Conservation (phyloP, 2,329 filamentous ascomycete genomes). For the Exophiala calicioides region DNA sequence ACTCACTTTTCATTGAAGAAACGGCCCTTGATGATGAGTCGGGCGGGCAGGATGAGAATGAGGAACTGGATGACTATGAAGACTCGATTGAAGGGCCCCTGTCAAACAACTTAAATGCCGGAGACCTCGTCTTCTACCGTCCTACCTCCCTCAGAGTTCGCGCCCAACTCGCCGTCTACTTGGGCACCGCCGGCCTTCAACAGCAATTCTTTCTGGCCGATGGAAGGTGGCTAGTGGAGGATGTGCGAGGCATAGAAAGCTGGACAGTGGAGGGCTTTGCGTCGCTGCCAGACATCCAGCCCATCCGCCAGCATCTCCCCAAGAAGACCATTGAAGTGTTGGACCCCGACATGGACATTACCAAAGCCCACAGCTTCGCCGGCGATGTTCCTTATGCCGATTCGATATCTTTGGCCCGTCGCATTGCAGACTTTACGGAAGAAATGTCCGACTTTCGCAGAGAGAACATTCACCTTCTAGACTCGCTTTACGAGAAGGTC, state of each 20-base stretch:
- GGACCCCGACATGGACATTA: slow-evolving; percentile 32
- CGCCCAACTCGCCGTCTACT: slow-evolving; percentile 21
- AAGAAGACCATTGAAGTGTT: slow-evolving; percentile 19
- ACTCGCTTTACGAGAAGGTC: slow-evolving; percentile 41
- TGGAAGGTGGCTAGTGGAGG: slow-evolving; percentile 25
- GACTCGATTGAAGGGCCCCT: slow-evolving; percentile 2
- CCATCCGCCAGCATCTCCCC: slow-evolving; percentile 23
- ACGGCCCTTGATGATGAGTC: slow-evolving; percentile 11
- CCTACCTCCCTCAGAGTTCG: slow-evolving; percentile 5
- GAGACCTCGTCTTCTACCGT: slow-evolving; percentile 19
- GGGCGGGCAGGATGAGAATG: slow-evolving; percentile 7
- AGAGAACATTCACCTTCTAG: slow-evolving; percentile 37
- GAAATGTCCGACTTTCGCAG: slow-evolving; percentile 40
- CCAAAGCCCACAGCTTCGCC: slow-evolving; percentile 32
- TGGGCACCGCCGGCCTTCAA: slow-evolving; percentile 22
- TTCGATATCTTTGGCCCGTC: slow-evolving; percentile 39
- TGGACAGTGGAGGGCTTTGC: slow-evolving; percentile 20
- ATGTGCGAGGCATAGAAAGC: background rate
- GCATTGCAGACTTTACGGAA: slow-evolving; percentile 39
- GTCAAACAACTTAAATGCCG: slow-evolving; percentile 2
- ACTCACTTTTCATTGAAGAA: slow-evolving; percentile 28
- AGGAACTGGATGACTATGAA: slow-evolving; percentile 9
- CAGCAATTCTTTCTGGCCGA: slow-evolving; percentile 25
- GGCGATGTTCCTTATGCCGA: slow-evolving; percentile 44
- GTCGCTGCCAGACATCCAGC: slow-evolving; percentile 22